A percentile compares a stretch with the other conserved stretches of the same genome.
Conservation (phyloP, 495 filamentous ascomycete genomes). For the Geopyxis carbonaria region DNA sequence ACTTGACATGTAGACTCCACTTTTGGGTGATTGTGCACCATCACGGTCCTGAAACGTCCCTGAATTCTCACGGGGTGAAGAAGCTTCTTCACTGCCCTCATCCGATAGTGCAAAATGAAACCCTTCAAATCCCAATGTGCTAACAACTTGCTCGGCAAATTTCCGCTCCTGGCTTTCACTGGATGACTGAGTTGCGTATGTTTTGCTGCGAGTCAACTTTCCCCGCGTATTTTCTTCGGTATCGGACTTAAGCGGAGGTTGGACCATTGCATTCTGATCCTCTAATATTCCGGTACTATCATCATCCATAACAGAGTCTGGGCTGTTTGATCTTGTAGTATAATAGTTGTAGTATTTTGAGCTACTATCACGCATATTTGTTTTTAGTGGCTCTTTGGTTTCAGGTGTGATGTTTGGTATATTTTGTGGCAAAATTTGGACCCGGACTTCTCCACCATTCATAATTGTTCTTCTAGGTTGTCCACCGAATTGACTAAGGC, state of each 20-base stretch:
- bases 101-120: conserved; percentile 18
- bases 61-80: background rate
- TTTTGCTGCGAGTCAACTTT: no score
- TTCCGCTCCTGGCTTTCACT: conserved; percentile 16
- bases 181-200: conserved; percentile 11
- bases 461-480: conserved; percentile 13
- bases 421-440: conserved; percentile 17
- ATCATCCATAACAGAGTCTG: background rate
- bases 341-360: conserved; percentile 7
- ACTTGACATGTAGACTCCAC: conserved; percentile 13
- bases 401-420: no score
- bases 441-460: conserved; percentile 21
- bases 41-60: no score
- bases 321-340: background rate
- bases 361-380: background rate
- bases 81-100: background rate
- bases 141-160: conserved; percentile 18
- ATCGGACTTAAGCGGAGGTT: no score
- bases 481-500: no score
- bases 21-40: background rate
- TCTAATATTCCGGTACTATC: no score
- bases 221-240: no score
- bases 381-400: no score
- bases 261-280: no score
- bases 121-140: conserved; percentile 17